Percentiles rank a stretch among this genome's conserved stretches.
Conservation (phyloP, 768 basidiomycete genomes). For the Boletus eberwhitei region DNA sequence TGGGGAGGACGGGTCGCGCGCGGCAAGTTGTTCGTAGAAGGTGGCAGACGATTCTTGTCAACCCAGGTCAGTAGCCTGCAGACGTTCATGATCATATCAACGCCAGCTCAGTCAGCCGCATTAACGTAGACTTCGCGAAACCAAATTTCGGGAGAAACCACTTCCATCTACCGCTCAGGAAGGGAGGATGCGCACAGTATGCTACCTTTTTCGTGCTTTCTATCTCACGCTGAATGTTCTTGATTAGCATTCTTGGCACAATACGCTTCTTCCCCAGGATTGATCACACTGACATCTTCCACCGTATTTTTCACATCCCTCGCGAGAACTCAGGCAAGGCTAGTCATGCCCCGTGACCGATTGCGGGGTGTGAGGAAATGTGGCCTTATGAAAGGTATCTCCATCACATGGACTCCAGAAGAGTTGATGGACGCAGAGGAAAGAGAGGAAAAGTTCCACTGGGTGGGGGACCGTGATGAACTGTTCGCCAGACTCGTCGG, state of each 20-base stretch:
- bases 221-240: not conserved
- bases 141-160: not conserved
- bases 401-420: slow-evolving; percentile 41
- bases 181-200: slow-evolving; percentile 35
- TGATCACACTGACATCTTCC: slow-evolving; percentile 53
- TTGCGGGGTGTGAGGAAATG: slow-evolving; percentile 58
- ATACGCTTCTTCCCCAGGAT: slow-evolving; percentile 49
- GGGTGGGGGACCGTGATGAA: slow-evolving; percentile 62
- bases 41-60: slow-evolving; percentile 40
- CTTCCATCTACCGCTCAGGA: not conserved
- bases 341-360: slow-evolving; percentile 43
- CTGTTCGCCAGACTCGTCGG: slow-evolving; percentile 63
- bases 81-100: slow-evolving; percentile 8
- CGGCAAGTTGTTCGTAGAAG: slow-evolving; percentile 43
- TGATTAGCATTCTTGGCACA: slow-evolving; percentile 59
- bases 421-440: slow-evolving; percentile 29
- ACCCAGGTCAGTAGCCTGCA: slow-evolving; percentile 31
- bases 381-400: slow-evolving; percentile 51
- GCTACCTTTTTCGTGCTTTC: slow-evolving; percentile 4
- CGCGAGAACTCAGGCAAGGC: slow-evolving; percentile 41
- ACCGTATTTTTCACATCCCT: slow-evolving; percentile 55
- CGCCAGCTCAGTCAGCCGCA: not conserved
- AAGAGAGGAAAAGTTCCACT: slow-evolving; percentile 53
- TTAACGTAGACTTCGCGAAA: slow-evolving; percentile 8
- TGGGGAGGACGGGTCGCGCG: slow-evolving; percentile 47